Base-by-base conservation (phyloP, 2,329 filamentous ascomycete species). In the Alternaria sp. region DNA sequence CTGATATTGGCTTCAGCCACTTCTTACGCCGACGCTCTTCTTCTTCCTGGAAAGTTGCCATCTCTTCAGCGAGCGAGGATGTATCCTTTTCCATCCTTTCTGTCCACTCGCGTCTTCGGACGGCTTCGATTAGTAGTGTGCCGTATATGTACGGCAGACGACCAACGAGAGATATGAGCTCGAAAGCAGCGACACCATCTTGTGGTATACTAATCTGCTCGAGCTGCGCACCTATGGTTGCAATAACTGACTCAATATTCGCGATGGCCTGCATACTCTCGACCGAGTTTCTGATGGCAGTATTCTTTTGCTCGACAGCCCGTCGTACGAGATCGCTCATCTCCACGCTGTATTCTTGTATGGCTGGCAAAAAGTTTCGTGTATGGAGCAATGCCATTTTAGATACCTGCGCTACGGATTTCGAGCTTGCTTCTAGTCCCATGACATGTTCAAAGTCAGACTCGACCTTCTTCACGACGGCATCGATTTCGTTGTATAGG, bases 11-110 rank as follows among this genome's bases (percentile, higher is more conserved):
- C 73, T 93, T 96, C 62, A 94, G 86, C 95, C 95, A 99, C 73
- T 91, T 96, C 70, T 91, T 91, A 46, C 95, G 87, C 52, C 95
- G 86, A 70, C 94, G 93, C 51, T 92, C 87, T 76, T 99, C 95
- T 78, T 98, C 95, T 62, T 97, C 94, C 72, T 95, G 92, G 65
- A 96, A 94, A 0, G 92, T 83, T 2, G 93, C 92, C 86, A 98
- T 92, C 74, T 98, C 94, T 75, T 98, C 96, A 26, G 93, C 93
- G 26, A 99, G 81, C 0, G 91, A 92, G 3, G 91, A 89, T 0
- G 94, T 95, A 71, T 98, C 95, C 3, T 87, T 86, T 74, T 91
- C 92, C 77, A 98, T 90, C 79, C 96, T 97, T 53, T 96, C 92
- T 5, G 71, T 88, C 94, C 95, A 99, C 79, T 97, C 94, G 34